Evolutionary conservation across 2,329 filamentous ascomycete genomes (phyloP), one percentile per base, ranked within the genome.

Genomic region (Aspergillus fumigatus): DNA sequence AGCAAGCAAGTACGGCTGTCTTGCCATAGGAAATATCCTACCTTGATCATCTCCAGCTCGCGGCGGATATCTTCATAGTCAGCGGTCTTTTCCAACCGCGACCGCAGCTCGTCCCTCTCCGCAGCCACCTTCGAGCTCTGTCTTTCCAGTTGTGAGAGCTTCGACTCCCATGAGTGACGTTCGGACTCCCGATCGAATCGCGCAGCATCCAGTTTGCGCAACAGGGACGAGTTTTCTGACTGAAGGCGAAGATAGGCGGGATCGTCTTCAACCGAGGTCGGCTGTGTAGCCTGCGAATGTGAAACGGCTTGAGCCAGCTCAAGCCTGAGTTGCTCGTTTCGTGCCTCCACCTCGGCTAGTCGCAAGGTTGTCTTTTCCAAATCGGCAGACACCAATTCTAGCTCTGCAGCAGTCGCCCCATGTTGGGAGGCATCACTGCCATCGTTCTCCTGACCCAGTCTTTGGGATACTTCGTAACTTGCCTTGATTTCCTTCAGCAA

Each of bases 51-150:
- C 67, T 97, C 93, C 3, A 99, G 82, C 74, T 99, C 95, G 62
- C 95, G 90, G 75, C 94, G 97, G 50, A 99, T 85, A 57, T 97
- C 93, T 35, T 97, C 92, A 71, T 99, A 99, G 72, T 99, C 94
- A 63, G 85, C 85, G 86, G 90, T 95, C 70, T 89, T 95, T 61
- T 91, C 86, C 3, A 97, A 84, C 75, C 94, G 96, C 40, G 81
- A 79, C 68, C 88, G 90, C 55, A 97, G 79, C 26, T 82, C 80
- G 58, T 97, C 92, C 61, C 90, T 87, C 70, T 97, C 94, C 32
- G 89, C 85, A 66, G 87, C 88, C 19, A 96, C 77, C 56, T 88
- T 83, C 8, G 82, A 81, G 55, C 88, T 83, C 68, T 95, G 89
- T 60, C 93, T 82, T 73, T 97, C 92, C 17, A 92, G 78, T n/a